Evolutionary conservation across 1,284 basidiomycete species (phyloP).

Genomic region (Tranzscheliella williamsii): DNA sequence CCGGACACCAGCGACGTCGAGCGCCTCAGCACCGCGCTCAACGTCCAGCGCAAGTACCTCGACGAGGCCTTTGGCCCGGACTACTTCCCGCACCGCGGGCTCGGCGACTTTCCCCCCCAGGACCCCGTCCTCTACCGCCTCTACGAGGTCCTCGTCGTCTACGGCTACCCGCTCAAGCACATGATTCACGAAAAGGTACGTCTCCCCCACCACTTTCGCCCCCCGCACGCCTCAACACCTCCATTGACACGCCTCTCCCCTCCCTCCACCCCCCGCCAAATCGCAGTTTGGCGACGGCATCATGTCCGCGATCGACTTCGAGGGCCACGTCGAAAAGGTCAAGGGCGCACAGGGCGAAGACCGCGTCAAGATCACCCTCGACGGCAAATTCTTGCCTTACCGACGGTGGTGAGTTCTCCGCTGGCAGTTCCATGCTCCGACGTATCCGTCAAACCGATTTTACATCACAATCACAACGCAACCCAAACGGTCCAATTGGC

Average conservation of each 20-base stretch:
- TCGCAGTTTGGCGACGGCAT: conserved; percentile 47
- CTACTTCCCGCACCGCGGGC: conserved; percentile 47
- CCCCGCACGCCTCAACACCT: too few species aligned
- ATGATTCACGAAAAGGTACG: conserved; percentile 58
- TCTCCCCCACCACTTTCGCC: too few species aligned
- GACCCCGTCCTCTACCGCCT: conserved; percentile 40
- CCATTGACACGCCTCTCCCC: too few species aligned
- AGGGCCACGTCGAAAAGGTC: conserved; percentile 50
- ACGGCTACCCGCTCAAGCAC: conserved; percentile 51
- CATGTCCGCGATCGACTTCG: conserved; percentile 56
- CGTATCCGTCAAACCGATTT: too few species aligned
- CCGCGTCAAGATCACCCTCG: conserved; percentile 52
- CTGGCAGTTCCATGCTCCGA: neutral
- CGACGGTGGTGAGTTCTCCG: conserved; percentile 39
- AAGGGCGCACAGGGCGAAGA: conserved; percentile 46
- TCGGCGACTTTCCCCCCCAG: conserved; percentile 48
- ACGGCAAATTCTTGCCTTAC: conserved; percentile 54
- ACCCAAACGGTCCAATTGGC: too few species aligned
- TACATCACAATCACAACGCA: too few species aligned
- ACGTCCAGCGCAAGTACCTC: conserved; percentile 24
- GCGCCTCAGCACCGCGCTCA: conserved; percentile 31
- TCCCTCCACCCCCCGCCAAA: too few species aligned
- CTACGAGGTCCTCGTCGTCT: conserved; percentile 48
- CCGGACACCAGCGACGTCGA: conserved; percentile 39
- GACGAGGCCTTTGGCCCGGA: conserved; percentile 35